Conservation (phyloP, 73 alveolate species). For the Tetrahymena borealis region DNA sequence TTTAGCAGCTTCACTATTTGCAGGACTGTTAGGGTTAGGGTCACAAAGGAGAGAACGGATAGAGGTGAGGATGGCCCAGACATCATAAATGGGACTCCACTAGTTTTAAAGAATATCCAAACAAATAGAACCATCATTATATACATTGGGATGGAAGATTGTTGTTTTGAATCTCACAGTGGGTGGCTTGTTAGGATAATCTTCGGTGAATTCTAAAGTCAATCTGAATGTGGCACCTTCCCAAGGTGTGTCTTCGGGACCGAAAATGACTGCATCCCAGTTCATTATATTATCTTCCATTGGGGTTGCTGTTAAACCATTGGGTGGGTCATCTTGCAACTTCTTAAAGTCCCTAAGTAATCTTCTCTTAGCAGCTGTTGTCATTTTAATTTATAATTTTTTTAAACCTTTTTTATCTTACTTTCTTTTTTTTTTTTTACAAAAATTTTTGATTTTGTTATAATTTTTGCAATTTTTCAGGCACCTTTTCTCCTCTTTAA, state of each 20-base stretch:
- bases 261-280: slow-evolving; percentile 96
- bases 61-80: slow-evolving; percentile 82
- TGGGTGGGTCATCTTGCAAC: slow-evolving; percentile 57
- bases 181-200: slow-evolving; percentile 97
- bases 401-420: background rate
- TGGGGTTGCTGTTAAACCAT: slow-evolving; percentile 90
- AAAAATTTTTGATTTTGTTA: background rate
- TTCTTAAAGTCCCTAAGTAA: slow-evolving; percentile 86
- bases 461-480: background rate
- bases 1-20: slow-evolving; percentile 88
- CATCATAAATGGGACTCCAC: slow-evolving; percentile 97
- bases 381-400: slow-evolving; percentile 60
- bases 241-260: slow-evolving; percentile 97
- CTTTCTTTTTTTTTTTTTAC: background rate
- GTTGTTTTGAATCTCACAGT: slow-evolving; percentile 78
- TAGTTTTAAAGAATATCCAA: slow-evolving; percentile 85
- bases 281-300: slow-evolving; percentile 71
- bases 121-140: slow-evolving; percentile 84
- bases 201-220: slow-evolving; percentile 85
- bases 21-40: slow-evolving; percentile 69
- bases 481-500: background rate
- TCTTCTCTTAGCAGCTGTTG: slow-evolving; percentile 83
- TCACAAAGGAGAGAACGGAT: slow-evolving; percentile 64
- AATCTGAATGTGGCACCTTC: slow-evolving; percentile 95
- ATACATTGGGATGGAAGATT: slow-evolving; percentile 96